Evolutionary conservation across 345 rosid genomes (phyloP).

Genomic region (Arabidopsis arenosa): DNA sequence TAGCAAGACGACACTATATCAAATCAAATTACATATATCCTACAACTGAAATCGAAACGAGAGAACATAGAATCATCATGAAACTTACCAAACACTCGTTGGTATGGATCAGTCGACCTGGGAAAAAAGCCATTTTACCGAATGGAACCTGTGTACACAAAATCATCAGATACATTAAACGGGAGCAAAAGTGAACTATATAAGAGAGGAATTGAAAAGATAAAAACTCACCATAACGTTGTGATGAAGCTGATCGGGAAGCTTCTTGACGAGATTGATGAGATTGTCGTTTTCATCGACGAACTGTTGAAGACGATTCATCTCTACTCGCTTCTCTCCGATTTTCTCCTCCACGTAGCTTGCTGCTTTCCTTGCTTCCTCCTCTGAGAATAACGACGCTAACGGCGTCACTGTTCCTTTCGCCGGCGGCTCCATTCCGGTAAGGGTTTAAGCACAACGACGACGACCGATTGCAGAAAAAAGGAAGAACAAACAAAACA

Average conservation of each 20-base stretch:
- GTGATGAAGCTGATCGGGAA: constrained; percentile 84
- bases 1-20: not conserved
- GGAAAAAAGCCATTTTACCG: constrained; percentile 84
- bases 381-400: constrained; percentile 66
- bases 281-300: constrained; percentile 67
- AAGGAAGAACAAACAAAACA: not conserved
- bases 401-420: constrained; percentile 74
- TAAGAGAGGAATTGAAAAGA: not conserved
- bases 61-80: not conserved
- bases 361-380: constrained; percentile 71
- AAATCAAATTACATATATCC: not conserved
- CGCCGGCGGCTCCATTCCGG: constrained; percentile 47
- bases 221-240: constrained; percentile 65
- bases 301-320: constrained; percentile 58
- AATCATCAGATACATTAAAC: not conserved
- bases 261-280: constrained; percentile 65
- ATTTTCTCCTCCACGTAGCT: constrained; percentile 68
- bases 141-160: constrained; percentile 67
- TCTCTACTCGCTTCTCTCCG: constrained; percentile 62
- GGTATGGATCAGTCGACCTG: constrained; percentile 85
- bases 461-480: not conserved
- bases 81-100: constrained; percentile 63
- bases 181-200: not conserved
- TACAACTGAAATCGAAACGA: not conserved
- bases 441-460: constrained; percentile 26